A percentile compares a stretch with the other conserved stretches of the same genome.
These are phyloP conservation scores for Pholiota adiposa DNA, from an alignment of 1,284 basidiomycete genomes.

Conservation along the genomic window DNA sequence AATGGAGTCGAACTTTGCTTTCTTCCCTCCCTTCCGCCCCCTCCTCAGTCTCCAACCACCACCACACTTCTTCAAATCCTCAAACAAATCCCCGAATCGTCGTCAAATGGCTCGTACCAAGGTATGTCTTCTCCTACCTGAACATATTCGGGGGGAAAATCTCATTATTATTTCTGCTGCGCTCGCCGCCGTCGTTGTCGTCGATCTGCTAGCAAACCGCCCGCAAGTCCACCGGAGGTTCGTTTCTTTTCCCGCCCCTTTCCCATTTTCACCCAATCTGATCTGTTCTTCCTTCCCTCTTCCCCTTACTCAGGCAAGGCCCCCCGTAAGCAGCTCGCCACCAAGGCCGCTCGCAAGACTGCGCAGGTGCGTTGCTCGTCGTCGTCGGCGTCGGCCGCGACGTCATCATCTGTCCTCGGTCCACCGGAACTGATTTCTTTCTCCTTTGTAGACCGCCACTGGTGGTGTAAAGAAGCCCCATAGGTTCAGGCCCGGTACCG, in stretches of 20 bases:
- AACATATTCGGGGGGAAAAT: conserved; percentile 13
- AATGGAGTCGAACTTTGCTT: conserved; percentile 32
- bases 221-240: conserved; percentile 83
- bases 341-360: conserved; percentile 89
- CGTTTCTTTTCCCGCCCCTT: conserved; percentile 31
- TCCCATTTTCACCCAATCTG: conserved; percentile 20
- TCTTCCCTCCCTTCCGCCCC: conserved; percentile 38
- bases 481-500: conserved; percentile 97
- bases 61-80: conserved; percentile 34
- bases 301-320: conserved; percentile 64
- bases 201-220: conserved; percentile 67
- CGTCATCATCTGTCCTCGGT: conserved; percentile 12
- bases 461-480: conserved; percentile 99
- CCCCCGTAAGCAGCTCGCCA: conserved; percentile 89
- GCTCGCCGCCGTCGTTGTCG: conserved; percentile 12
- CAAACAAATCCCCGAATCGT: conserved; percentile 23
- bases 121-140: conserved; percentile 42
- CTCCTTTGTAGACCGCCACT: conserved; percentile 63
- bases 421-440: conserved; percentile 11
- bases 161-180: conserved; percentile 32
- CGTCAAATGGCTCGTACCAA: conserved; percentile 75
- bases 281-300: conserved; percentile 20
- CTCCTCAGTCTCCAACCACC: conserved; percentile 42
- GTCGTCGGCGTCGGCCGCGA: conserved; percentile 28
- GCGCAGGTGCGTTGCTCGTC: conserved; percentile 60